These are phyloP conservation scores for Hydnomerulius pinastri DNA, from an alignment of 768 basidiomycete genomes.

Conservation along the genomic window DNA sequence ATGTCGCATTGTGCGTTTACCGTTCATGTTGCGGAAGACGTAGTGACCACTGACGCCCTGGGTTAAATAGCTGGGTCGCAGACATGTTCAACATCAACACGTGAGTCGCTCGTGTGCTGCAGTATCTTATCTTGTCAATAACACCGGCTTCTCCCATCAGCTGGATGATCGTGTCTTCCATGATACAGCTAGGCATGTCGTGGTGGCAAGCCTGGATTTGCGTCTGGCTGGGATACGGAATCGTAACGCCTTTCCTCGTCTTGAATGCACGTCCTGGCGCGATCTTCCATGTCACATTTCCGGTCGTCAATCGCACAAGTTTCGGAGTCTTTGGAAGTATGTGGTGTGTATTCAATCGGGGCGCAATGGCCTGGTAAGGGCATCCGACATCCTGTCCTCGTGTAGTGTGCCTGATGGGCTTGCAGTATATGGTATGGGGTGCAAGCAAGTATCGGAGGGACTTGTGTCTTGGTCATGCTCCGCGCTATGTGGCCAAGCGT, in stretches of 20 bases:
- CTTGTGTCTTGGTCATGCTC: slow-evolving; percentile 74
- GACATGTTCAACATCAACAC: slow-evolving; percentile 81
- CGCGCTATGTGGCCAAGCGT: slow-evolving; percentile 76
- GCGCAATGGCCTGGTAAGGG: slow-evolving; percentile 67
- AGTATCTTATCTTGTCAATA: slow-evolving; percentile 2
- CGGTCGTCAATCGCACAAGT: slow-evolving; percentile 72
- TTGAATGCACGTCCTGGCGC: slow-evolving; percentile 80
- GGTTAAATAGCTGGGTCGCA: slow-evolving; percentile 66
- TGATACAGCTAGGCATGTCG: slow-evolving; percentile 69
- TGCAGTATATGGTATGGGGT: slow-evolving; percentile 75
- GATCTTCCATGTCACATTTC: slow-evolving; percentile 74
- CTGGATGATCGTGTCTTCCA: slow-evolving; percentile 78
- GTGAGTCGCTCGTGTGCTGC: slow-evolving; percentile 39
- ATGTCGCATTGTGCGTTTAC: slow-evolving; percentile 58
- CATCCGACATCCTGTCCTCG: slow-evolving; percentile 27
- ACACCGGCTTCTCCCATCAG: slow-evolving; percentile 35
- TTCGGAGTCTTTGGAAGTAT: slow-evolving; percentile 78
- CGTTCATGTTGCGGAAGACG: not conserved
- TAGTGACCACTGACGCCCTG: slow-evolving; percentile 2
- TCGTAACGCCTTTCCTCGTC: slow-evolving; percentile 71
- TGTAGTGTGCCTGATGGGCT: slow-evolving; percentile 13
- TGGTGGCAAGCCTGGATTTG: slow-evolving; percentile 90
- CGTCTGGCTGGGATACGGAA: slow-evolving; percentile 63
- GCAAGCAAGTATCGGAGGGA: slow-evolving; percentile 81
- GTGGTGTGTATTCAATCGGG: slow-evolving; percentile 80